A percentile compares a stretch with the other conserved stretches of the same genome.
Evolutionary conservation across 441 rosid genomes (phyloP).

Genomic region (Viola pubescens): DNA sequence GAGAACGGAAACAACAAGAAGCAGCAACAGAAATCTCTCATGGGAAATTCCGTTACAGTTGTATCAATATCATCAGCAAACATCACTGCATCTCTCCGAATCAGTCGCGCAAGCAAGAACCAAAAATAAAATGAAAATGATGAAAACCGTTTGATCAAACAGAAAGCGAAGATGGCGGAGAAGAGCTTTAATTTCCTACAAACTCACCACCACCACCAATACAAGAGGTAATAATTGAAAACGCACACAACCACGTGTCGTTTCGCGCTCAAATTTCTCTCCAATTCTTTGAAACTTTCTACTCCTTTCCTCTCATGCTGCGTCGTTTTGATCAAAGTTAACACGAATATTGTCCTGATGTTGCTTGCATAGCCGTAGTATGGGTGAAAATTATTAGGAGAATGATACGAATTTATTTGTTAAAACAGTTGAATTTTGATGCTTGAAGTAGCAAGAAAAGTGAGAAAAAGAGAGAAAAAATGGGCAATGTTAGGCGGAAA

Average conservation of each 20-base stretch:
- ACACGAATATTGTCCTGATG: not conserved
- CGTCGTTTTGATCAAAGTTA: not conserved
- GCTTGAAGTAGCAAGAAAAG: not conserved
- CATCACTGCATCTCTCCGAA: too few species aligned
- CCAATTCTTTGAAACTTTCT: constrained; percentile 32
- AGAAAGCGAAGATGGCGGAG: constrained; percentile 28
- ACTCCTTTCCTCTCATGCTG: not conserved
- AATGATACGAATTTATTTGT: too few species aligned
- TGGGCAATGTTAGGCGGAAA: not conserved
- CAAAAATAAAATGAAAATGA: too few species aligned
- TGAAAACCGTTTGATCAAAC: too few species aligned
- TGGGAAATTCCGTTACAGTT: too few species aligned
- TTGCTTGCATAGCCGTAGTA: not conserved
- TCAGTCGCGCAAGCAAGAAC: too few species aligned
- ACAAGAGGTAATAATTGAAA: not conserved
- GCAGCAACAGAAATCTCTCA: too few species aligned
- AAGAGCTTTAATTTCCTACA: constrained; percentile 36
- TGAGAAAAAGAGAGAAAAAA: not conserved
- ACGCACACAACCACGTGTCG: constrained; percentile 20
- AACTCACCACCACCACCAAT: constrained; percentile 31
- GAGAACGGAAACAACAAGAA: too few species aligned
- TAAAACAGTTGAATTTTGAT: not conserved
- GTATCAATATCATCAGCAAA: too few species aligned
- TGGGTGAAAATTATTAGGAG: not conserved
- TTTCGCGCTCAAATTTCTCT: constrained; percentile 21